Percentiles rank a stretch among this genome's conserved stretches.
These are phyloP conservation scores for Podila epigama DNA, from an alignment of 192 early-diverging fungal species.

Conservation along the genomic window DNA sequence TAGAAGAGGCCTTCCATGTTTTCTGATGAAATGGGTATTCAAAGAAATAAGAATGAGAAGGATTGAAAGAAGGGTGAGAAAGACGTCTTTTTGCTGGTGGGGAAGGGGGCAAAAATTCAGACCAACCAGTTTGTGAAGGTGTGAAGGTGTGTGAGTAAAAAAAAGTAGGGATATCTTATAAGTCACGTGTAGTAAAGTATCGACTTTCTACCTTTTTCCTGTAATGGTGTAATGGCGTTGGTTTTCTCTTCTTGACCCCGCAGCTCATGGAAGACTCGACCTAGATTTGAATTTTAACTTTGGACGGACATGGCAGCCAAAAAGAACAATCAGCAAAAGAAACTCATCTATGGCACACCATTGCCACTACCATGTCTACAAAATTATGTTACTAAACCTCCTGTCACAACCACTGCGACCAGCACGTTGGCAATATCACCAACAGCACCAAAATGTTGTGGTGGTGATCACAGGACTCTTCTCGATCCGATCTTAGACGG, in stretches of 20 bases:
- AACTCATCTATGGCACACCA: slow-evolving; percentile 15
- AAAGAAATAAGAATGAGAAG: background rate
- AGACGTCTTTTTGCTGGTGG: background rate
- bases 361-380: slow-evolving; percentile 24
- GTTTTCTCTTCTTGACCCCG: too few species aligned
- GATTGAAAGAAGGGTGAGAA: background rate
- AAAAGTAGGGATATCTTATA: background rate
- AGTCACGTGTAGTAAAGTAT: too few species aligned
- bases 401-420: background rate
- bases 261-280: background rate
- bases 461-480: background rate
- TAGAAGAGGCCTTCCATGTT: slow-evolving; percentile 65
- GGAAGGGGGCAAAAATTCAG: background rate
- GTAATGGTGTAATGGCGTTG: background rate
- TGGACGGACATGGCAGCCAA: background rate
- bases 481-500: slow-evolving; percentile 1
- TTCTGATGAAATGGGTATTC: background rate
- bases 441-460: background rate
- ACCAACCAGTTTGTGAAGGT: background rate
- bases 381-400: background rate
- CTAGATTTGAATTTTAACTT: background rate
- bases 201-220: too few species aligned
- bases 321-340: slow-evolving; percentile 16
- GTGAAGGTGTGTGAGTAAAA: too few species aligned
- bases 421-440: background rate